Percentiles rank a stretch among this genome's conserved stretches.
Evolutionary conservation across 1,284 basidiomycete genomes (phyloP).

Genomic region (Austropuccinia psidii): DNA sequence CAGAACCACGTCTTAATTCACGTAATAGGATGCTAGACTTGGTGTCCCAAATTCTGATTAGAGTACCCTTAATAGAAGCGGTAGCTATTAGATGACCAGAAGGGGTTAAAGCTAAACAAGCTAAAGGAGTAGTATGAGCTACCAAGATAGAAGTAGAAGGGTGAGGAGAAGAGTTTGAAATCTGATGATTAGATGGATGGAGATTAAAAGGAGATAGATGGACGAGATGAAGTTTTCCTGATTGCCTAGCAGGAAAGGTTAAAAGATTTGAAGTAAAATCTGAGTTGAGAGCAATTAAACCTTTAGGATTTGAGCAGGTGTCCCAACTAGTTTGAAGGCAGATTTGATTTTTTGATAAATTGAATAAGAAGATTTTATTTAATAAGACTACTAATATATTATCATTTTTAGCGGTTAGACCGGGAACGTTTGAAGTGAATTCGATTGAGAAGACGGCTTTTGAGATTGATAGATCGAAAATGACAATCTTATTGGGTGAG

Average conservation of each 20-base stretch:
- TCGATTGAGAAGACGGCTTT: slow-evolving; percentile 78
- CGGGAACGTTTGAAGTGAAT: slow-evolving; percentile 77
- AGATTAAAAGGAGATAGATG: slow-evolving; percentile 57
- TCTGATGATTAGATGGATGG: slow-evolving; percentile 46
- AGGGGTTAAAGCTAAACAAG: slow-evolving; percentile 66
- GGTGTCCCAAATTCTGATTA: slow-evolving; percentile 82
- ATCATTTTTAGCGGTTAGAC: slow-evolving; percentile 67
- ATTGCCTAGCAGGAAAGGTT: slow-evolving; percentile 76
- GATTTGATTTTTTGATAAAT: slow-evolving; percentile 55
- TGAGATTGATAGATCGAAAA: slow-evolving; percentile 73
- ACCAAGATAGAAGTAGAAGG: slow-evolving; percentile 60
- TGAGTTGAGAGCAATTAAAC: slow-evolving; percentile 72
- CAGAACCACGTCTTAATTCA: slow-evolving; percentile 77
- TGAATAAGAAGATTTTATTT: slow-evolving; percentile 69
- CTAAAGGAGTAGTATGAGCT: slow-evolving; percentile 72
- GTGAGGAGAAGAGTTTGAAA: slow-evolving; percentile 53
- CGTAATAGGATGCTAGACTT: slow-evolving; percentile 64
- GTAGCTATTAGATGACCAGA: slow-evolving; percentile 76
- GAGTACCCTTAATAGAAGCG: slow-evolving; percentile 72
- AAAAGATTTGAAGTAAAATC: slow-evolving; percentile 68
- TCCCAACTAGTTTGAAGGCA: slow-evolving; percentile 15
- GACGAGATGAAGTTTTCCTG: slow-evolving; percentile 81
- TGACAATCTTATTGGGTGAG: slow-evolving; percentile 83
- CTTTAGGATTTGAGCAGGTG: slow-evolving; percentile 50
- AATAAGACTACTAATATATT: slow-evolving; percentile 76